phyloP scores from a whole-genome alignment of 2,329 filamentous ascomycete species.

The Didymella exigua region DNA sequence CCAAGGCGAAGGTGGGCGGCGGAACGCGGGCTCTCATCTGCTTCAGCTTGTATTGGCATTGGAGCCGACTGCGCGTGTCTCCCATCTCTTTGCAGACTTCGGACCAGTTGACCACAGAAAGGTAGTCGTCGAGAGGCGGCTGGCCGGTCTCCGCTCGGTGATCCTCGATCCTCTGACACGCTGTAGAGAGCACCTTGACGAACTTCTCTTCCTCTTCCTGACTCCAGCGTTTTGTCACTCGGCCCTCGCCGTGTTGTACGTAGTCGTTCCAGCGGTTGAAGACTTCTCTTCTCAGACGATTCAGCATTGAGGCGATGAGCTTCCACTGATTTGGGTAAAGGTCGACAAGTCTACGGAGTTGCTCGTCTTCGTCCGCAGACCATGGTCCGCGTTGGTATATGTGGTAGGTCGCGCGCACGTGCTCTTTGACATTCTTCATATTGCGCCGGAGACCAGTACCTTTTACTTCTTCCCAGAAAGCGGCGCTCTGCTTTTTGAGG shows the following conservation, averaged over 20 bases:
- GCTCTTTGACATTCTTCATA: constrained; percentile 44
- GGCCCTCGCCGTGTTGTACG: constrained; percentile 62
- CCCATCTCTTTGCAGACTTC: constrained; percentile 67
- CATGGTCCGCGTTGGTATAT: constrained; percentile 68
- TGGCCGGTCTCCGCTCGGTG: constrained; percentile 22
- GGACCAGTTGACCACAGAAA: constrained; percentile 68
- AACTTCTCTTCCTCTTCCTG: constrained; percentile 64
- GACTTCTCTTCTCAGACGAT: constrained; percentile 68
- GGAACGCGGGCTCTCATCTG: constrained; percentile 17
- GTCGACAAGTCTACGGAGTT: constrained; percentile 56
- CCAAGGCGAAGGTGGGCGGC: constrained; percentile 16
- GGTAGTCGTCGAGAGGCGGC: constrained; percentile 43
- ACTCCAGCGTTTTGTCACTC: constrained; percentile 63
- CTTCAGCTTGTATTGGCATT: constrained; percentile 73
- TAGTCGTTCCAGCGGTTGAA: constrained; percentile 75
- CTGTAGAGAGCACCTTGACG: constrained; percentile 58
- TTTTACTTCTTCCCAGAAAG: constrained; percentile 43
- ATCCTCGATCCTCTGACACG: constrained; percentile 56
- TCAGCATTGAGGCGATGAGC: constrained; percentile 62
- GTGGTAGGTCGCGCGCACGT: constrained; percentile 67
- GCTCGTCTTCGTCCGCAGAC: constrained; percentile 64
- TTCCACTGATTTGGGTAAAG: constrained; percentile 65
- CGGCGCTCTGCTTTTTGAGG: constrained; percentile 17
- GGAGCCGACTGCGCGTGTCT: constrained; percentile 66
- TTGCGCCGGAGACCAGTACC: constrained; percentile 42